Evolutionary conservation across 306 rosid species (phyloP).

Genomic region (Amphicarpaea edgeworthii): DNA sequence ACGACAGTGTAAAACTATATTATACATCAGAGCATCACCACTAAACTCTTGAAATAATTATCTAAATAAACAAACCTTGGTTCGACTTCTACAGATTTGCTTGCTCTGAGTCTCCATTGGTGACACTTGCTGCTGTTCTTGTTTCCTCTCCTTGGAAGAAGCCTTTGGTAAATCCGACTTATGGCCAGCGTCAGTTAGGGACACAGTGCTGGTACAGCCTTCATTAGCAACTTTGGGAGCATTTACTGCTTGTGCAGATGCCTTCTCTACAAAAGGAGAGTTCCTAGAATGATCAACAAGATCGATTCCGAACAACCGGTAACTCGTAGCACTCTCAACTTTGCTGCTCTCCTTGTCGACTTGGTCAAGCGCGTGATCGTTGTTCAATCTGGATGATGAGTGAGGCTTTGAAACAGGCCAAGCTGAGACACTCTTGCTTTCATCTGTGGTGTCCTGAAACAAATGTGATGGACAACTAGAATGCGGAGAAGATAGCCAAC

Average conservation of each 20-base stretch:
- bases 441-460: slow-evolving; percentile 69
- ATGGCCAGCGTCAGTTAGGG: slow-evolving; percentile 61
- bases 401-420: slow-evolving; percentile 62
- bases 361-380: slow-evolving; percentile 54
- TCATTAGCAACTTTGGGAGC: slow-evolving; percentile 49
- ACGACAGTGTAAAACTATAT: too few species aligned
- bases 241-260: slow-evolving; percentile 43
- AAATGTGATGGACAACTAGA: slow-evolving; percentile 57
- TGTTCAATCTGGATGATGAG: slow-evolving; percentile 48
- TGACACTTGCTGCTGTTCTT: slow-evolving; percentile 53
- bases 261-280: slow-evolving; percentile 51
- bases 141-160: slow-evolving; percentile 57
- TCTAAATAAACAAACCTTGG: slow-evolving; percentile 64
- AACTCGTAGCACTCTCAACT: slow-evolving; percentile 65
- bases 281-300: slow-evolving; percentile 58
- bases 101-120: slow-evolving; percentile 71
- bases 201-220: slow-evolving; percentile 52
- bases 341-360: slow-evolving; percentile 70
- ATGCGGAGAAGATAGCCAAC: slow-evolving; percentile 69
- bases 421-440: slow-evolving; percentile 58
- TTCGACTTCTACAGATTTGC: slow-evolving; percentile 81
- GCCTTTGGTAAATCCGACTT: slow-evolving; percentile 62
- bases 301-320: slow-evolving; percentile 79
- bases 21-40: too few species aligned
- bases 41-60: too few species aligned